Base-by-base conservation (phyloP, 2,329 filamentous ascomycete species). In the Colletotrichum euphorbiae region DNA sequence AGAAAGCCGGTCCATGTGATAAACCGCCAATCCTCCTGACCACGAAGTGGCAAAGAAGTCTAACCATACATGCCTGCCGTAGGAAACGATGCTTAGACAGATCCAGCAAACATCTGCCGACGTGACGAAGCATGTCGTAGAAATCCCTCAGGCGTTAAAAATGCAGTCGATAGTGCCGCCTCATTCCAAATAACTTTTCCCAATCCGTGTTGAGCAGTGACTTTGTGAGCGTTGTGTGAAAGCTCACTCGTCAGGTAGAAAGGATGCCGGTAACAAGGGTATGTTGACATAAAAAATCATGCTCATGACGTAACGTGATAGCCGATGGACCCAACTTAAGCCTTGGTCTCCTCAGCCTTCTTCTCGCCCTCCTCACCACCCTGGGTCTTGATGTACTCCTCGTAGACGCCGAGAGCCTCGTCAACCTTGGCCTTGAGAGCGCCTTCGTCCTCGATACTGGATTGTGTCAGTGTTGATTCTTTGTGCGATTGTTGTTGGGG, bases 321-420 rank as follows among this genome's bases (percentile, higher is more conserved):
- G 56, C 51, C 43, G 60, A 69, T 55, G 58, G 55, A 50, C 36
- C 43, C 43, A 48, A 48, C 57, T 69, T 81, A 81, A 73, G 79
- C 78, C 80, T 83, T 81, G 67, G 76, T 77, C 75, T 80, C 79
- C 71, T 75, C 77, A 75, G 82, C 81, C 74, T 85, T 83, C 73
- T 82, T 81, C 78, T 88, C 85, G 76, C 88, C 85, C 77, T 83
- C 76, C 71, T 82, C 82, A 60, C 73, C 79, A 42, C 78, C 77
- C 79, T 96, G 93, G 77, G 89, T 89, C 90, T 98, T 98, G 84
- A 98, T 91, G 81, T 99, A 99, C 82, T 99, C 96, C 78, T 99
- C 94, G 80, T 98, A 99, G 75, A 99, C 96, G 74, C 89, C 93
- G 79, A 99, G 91, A 73, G 96, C 96, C 85, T 99, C 96, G 70